phyloP scores from a whole-genome alignment of 1,139 yeast genomes.

The Pichia sp. region DNA sequence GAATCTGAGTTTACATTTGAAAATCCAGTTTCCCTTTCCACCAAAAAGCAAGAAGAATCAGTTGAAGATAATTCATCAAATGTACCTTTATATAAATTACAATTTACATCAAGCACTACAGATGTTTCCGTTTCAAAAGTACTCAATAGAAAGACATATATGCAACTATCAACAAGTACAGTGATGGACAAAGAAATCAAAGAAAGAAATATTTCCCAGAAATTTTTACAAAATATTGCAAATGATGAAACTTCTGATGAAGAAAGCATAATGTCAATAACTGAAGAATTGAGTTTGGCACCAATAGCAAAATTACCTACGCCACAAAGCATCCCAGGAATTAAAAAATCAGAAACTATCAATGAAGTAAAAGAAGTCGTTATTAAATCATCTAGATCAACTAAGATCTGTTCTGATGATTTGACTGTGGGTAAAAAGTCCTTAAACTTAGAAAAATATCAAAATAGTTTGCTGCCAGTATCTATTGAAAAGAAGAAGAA shows the following conservation, averaged over 20 bases:
- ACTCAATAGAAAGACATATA: not conserved
- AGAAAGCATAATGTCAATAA: conserved; percentile 5
- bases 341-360: too few species aligned
- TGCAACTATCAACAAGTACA: not conserved
- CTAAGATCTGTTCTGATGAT: too few species aligned
- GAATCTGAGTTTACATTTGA: not conserved
- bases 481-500: not conserved
- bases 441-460: conserved; percentile 5
- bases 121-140: not conserved
- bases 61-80: too few species aligned
- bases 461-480: conserved; percentile 4
- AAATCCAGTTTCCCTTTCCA: too few species aligned
- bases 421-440: too few species aligned
- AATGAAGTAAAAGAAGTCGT: too few species aligned
- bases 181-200: not conserved
- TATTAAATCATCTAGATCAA: too few species aligned
- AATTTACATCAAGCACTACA: not conserved
- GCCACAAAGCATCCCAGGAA: too few species aligned
- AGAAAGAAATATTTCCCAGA: not conserved
- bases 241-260: conserved; percentile 5
- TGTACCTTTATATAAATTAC: not conserved
- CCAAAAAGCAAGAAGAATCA: too few species aligned
- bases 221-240: not conserved
- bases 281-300: conserved; percentile 1
- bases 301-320: conserved; percentile 7